Conservation (phyloP, 306 rosid species). For the Cucurbita pepo region DNA sequence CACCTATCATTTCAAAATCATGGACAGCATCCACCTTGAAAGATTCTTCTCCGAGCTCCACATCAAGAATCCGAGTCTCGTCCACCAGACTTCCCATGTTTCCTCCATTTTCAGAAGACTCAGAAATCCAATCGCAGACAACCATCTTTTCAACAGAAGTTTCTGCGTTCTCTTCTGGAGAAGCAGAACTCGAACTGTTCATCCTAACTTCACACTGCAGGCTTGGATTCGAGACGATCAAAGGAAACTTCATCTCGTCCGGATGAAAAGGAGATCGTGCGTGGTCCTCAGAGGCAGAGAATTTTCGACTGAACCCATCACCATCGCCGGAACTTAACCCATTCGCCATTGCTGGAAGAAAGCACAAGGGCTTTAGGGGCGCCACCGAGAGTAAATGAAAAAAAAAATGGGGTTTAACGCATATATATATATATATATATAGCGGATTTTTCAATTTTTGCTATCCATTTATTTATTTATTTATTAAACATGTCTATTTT, state of each 20-base stretch:
- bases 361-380: neutral
- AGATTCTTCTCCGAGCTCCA: neutral
- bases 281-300: neutral
- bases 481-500: too few relatives aligned
- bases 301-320: neutral
- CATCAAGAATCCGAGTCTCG: neutral
- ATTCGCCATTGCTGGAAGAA: constrained; percentile 1
- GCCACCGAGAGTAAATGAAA: neutral
- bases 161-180: neutral
- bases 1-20: neutral
- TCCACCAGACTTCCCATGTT: neutral
- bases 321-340: constrained; percentile 5
- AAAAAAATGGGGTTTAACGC: neutral
- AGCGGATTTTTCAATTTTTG: too few relatives aligned
- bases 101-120: constrained; percentile 5
- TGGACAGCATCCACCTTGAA: constrained; percentile 4
- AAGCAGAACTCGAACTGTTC: neutral
- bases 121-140: neutral
- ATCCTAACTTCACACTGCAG: neutral
- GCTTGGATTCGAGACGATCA: neutral
- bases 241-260: neutral
- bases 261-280: neutral
- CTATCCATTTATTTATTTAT: too few relatives aligned
- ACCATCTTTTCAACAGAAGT: neutral
- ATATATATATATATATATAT: neutral